These are phyloP conservation scores for Artemisia argyi DNA, from an alignment of 129 eudicot genomes.

Conservation along the genomic window DNA sequence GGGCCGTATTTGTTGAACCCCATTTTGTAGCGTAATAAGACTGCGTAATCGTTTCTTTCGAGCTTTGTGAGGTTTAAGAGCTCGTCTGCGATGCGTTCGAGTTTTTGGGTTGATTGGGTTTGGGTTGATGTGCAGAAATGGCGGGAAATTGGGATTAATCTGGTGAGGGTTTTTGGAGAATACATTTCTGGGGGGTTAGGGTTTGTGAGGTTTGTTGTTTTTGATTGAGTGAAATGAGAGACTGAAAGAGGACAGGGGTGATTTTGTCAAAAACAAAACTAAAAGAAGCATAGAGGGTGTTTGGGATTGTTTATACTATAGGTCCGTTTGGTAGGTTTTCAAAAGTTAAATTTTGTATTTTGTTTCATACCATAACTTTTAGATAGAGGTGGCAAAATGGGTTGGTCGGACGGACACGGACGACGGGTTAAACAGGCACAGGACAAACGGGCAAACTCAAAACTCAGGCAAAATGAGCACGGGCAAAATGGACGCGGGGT, in stretches of 20 bases:
- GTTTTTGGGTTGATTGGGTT: conserved; percentile 29
- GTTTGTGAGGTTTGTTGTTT: neutral
- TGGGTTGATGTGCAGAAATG: conserved; percentile 39
- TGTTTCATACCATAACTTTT: no score
- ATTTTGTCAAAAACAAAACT: neutral
- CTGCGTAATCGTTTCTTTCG: conserved; percentile 65
- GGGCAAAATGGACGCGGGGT: no score
- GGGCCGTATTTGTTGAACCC: conserved; percentile 69
- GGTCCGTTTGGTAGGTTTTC: no score
- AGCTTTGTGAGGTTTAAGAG: conserved; percentile 68
- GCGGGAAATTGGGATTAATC: conserved; percentile 18
- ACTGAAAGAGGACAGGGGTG: neutral
- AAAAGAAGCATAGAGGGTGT: no score
- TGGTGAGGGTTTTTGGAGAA: conserved; percentile 29
- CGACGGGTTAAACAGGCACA: no score
- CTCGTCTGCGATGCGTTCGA: conserved; percentile 79
- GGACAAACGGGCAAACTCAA: no score
- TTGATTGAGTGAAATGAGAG: neutral
- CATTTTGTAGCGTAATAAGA: conserved; percentile 68
- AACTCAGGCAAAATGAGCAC: no score
- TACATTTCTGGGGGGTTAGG: conserved; percentile 29
- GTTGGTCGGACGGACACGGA: no score
- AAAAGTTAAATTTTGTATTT: no score
- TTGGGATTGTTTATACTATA: no score
- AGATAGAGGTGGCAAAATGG: no score